Base-by-base conservation (phyloP, 352 stramenopile species). In the Phytophthora capsici region DNA sequence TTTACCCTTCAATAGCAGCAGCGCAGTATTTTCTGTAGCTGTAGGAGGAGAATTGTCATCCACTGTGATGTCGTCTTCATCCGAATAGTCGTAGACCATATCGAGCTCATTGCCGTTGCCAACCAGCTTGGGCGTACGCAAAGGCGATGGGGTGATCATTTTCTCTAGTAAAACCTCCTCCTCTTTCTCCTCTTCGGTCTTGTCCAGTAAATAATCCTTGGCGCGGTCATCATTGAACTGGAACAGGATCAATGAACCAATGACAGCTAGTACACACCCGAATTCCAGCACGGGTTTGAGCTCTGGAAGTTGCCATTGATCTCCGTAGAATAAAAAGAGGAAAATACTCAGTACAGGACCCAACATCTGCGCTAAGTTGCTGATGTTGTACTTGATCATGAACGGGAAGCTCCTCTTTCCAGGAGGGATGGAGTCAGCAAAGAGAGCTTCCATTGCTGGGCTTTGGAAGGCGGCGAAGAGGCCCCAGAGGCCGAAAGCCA, bases 311-410 rank as follows among this genome's bases (percentile, higher is more conserved):
- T 82, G 71, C 84, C 84, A 92, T 44, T 75, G 36, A 57, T 92
- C 78, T 61, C 84, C 84, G 57, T 80, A 85, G 63, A 85, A 82
- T 1, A 85, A 28, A 37, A 92, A 90, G 23, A 92, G 72, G 6
- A 88, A 55, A 34, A 92, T 78, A 59, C 74, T 80, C 16, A 89
- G 52, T 19, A 60, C 22, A 6, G 84, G 84, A 0, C 84, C 84
- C 12, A 90, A 63, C 51, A 88, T 81, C 60, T 87, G 80, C 34
- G 84, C 84, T 4, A 90, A 47, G 51, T 90, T 92, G 71, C 71
- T 80, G 38, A 92, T 77, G 55, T 89, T 88, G 80, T 90, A 90
- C 72, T 92, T 92, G 76, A 92, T 84, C 80, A 87, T 90, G 66
- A 90, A 90, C 1, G 84, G 84, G 43, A 79, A 89, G 46, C 81